A percentile compares a stretch with the other conserved stretches of the same genome.
phyloP scores from a whole-genome alignment of 1,284 basidiomycete genomes.

The Pterula multifida region DNA sequence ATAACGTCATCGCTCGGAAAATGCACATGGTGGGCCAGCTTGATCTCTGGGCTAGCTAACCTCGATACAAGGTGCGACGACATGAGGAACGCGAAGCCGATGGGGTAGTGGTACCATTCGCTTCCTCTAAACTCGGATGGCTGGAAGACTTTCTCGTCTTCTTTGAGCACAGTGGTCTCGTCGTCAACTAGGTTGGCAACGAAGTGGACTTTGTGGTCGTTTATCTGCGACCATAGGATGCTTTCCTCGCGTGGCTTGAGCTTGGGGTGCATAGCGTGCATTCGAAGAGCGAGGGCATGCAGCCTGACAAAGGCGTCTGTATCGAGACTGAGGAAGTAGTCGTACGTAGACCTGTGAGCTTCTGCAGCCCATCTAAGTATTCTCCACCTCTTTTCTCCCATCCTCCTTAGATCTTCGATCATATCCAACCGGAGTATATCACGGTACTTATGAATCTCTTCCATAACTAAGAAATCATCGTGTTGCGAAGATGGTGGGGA shows the following conservation, averaged over 20 bases:
- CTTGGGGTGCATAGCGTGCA: not conserved
- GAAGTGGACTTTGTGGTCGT: slow-evolving; percentile 2
- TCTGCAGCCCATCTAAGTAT: not conserved
- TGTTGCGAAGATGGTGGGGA: not conserved
- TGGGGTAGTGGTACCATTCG: not conserved
- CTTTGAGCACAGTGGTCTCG: not conserved
- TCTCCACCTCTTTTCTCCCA: not conserved
- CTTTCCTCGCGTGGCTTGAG: not conserved
- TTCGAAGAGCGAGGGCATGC: not conserved
- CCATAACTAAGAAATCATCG: not conserved
- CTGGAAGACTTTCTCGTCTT: not conserved
- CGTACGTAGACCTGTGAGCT: not conserved
- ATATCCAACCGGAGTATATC: not conserved
- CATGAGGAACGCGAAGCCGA: slow-evolving; percentile 1
- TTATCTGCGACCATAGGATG: not conserved
- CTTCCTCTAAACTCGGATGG: not conserved
- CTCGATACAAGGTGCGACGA: not conserved
- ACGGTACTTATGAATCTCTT: not conserved
- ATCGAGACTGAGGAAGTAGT: slow-evolving; percentile 2
- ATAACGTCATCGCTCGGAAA: not conserved
- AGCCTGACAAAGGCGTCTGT: not conserved
- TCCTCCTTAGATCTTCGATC: not conserved
- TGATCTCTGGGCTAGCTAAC: not conserved
- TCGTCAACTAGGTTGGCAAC: not conserved
- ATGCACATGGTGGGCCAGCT: not conserved